These are phyloP conservation scores for Mycena galopus DNA, from an alignment of 768 basidiomycete genomes.

Conservation along the genomic window DNA sequence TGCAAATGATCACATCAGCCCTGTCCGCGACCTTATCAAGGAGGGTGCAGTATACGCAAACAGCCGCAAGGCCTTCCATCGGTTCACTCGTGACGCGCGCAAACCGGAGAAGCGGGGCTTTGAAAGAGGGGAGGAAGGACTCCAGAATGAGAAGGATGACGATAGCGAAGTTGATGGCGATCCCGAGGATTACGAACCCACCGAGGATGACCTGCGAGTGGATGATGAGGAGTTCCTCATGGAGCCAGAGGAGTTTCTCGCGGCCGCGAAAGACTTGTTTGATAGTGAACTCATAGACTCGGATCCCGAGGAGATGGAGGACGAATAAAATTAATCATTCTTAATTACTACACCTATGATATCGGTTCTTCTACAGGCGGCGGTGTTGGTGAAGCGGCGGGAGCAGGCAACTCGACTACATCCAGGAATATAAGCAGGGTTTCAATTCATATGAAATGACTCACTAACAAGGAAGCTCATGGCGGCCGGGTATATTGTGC, in stretches of 20 bases:
- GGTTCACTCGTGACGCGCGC: slow-evolving; percentile 21
- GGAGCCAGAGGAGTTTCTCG: background rate
- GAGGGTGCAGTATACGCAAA: slow-evolving; percentile 24
- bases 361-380: background rate
- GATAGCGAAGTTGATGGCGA: background rate
- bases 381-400: background rate
- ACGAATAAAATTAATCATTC: background rate
- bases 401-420: too few species aligned
- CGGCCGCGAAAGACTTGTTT: background rate
- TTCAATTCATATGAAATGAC: background rate
- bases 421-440: too few species aligned
- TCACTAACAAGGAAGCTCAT: background rate
- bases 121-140: background rate
- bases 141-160: background rate
- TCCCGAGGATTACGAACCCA: background rate
- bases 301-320: background rate
- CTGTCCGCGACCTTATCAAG: slow-evolving; percentile 22
- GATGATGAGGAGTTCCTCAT: slow-evolving; percentile 24
- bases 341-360: background rate
- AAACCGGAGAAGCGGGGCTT: slow-evolving; percentile 7
- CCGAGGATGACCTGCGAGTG: slow-evolving; percentile 10
- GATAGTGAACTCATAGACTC: background rate
- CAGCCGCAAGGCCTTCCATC: slow-evolving; percentile 13
- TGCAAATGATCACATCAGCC: background rate
- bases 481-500: background rate